Evolutionary conservation across 1,284 basidiomycete species (phyloP).

Genomic region (Sparassis latifolia): DNA sequence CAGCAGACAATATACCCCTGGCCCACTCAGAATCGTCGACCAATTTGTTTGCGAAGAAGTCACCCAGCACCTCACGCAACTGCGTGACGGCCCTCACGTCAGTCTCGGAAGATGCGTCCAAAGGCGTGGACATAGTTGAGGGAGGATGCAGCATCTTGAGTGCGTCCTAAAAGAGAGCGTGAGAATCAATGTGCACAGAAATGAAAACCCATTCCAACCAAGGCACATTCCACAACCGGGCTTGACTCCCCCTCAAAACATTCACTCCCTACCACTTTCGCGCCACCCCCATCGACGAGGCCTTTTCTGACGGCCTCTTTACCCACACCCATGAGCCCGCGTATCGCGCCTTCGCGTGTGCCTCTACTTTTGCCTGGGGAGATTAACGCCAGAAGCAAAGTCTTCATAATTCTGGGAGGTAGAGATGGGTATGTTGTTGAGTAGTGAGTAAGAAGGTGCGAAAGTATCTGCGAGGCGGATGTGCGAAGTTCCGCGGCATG

Average conservation of each 20-base stretch:
- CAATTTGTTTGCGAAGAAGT: slow-evolving; percentile 52
- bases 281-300: slow-evolving; percentile 70
- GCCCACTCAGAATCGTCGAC: slow-evolving; percentile 56
- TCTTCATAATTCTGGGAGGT: slow-evolving; percentile 87
- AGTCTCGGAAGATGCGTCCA: slow-evolving; percentile 40
- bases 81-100: slow-evolving; percentile 43
- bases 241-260: slow-evolving; percentile 37
- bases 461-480: slow-evolving; percentile 76
- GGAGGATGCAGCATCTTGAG: slow-evolving; percentile 49
- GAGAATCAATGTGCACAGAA: slow-evolving; percentile 1
- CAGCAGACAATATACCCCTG: slow-evolving; percentile 39
- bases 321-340: slow-evolving; percentile 78
- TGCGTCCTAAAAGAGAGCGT: slow-evolving; percentile 34
- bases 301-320: slow-evolving; percentile 79
- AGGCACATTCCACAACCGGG: slow-evolving; percentile 46
- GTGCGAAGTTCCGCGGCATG: slow-evolving; percentile 62
- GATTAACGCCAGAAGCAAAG: slow-evolving; percentile 81
- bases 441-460: slow-evolving; percentile 69
- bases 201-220: slow-evolving; percentile 34
- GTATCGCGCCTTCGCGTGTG: slow-evolving; percentile 80
- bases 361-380: slow-evolving; percentile 65
- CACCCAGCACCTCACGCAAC: slow-evolving; percentile 50
- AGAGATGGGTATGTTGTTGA: slow-evolving; percentile 84
- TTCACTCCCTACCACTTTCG: slow-evolving; percentile 63
- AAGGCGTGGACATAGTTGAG: slow-evolving; percentile 47